Base-by-base conservation (phyloP, 106 monocot genomes). In the Cymbidium sinense region DNA sequence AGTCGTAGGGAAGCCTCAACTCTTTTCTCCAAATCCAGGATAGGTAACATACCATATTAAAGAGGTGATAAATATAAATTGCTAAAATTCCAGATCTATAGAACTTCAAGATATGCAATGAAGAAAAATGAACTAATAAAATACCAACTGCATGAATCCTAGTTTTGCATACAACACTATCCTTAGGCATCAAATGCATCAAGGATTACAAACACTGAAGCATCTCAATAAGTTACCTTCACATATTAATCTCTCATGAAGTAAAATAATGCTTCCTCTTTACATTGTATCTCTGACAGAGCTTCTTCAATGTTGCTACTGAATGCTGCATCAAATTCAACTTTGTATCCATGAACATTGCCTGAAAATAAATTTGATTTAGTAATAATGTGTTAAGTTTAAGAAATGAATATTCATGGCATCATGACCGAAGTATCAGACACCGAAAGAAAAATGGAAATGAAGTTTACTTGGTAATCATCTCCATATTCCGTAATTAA, bases 401-500 rank as follows among this genome's bases (percentile, higher is more conserved):
- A 47, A 47, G 47, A 13, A 13, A 47, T 47, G 47, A 47, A 47
- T 13, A 2, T 15, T 47, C 47, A 47, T 13, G 47, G 13, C 13
- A 13, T 0, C 47, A 47, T 47, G 15, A 13, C 13, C 47, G 13
- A 41, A 47, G 17, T 47, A 2, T 2, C 19, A 10, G 12, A 27
- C 78, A 50, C 69, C 31, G n/a, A 74, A 15, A 28, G 39, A 74
- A 18, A 8, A 70, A 11, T 21, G 54, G 44, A 27, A 25, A 43
- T 12, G 74, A 44, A 47, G 20, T 13, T 44, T 80, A 96, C 96
- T 92, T 98, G 78, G 41, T 90, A 90, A 70, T 98, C 79, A 74
- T 92, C 92, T 20, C 90, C 94, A 64, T 98, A 85, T 51, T 90
- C 92, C 25, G 90, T 90, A 29, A 98, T 83, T 25, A 98, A 73